Percentiles rank a stretch among this genome's conserved stretches.
These are phyloP conservation scores for Diddensiella caesifluorescens DNA, from an alignment of 805 yeast species.

Conservation along the genomic window DNA sequence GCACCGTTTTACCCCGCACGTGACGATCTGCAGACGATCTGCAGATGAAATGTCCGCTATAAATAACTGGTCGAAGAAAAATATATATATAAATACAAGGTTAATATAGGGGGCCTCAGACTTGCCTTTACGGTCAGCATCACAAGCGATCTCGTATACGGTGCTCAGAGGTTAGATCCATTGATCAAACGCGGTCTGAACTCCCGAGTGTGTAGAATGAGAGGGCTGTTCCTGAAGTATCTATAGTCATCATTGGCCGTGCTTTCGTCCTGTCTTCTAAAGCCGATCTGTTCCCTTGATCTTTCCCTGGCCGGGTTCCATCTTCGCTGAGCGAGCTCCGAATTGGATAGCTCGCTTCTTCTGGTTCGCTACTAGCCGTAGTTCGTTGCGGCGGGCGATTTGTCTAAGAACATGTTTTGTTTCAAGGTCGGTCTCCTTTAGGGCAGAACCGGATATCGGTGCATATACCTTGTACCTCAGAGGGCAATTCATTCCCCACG, in stretches of 20 bases:
- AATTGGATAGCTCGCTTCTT: slow-evolving; percentile 94
- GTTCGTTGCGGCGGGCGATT: slow-evolving; percentile 46
- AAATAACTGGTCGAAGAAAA: no score
- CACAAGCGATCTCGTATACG: no score
- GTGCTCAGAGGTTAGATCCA: no score
- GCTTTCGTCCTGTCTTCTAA: background rate
- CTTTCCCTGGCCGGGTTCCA: slow-evolving; percentile 74
- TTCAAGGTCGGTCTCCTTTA: slow-evolving; percentile 20
- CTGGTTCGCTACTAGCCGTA: slow-evolving; percentile 60
- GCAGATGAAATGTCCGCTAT: no score
- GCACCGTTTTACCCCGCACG: no score
- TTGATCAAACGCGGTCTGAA: slow-evolving; percentile 1
- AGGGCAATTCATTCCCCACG: slow-evolving; percentile 30
- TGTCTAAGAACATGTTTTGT: slow-evolving; percentile 57
- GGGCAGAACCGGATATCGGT: background rate
- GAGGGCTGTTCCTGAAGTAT: slow-evolving; percentile 5
- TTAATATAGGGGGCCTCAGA: no score
- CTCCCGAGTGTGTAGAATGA: background rate
- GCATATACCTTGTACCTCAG: slow-evolving; percentile 34
- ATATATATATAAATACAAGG: no score
- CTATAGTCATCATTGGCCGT: slow-evolving; percentile 1
- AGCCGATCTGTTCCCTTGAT: slow-evolving; percentile 60
- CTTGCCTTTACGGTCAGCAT: no score
- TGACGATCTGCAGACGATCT: no score
- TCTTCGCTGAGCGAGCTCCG: slow-evolving; percentile 92